Percentiles rank a stretch among this genome's conserved stretches.
Conservation (phyloP, 2,329 filamentous ascomycete genomes). For the Epichloe uncinata region DNA sequence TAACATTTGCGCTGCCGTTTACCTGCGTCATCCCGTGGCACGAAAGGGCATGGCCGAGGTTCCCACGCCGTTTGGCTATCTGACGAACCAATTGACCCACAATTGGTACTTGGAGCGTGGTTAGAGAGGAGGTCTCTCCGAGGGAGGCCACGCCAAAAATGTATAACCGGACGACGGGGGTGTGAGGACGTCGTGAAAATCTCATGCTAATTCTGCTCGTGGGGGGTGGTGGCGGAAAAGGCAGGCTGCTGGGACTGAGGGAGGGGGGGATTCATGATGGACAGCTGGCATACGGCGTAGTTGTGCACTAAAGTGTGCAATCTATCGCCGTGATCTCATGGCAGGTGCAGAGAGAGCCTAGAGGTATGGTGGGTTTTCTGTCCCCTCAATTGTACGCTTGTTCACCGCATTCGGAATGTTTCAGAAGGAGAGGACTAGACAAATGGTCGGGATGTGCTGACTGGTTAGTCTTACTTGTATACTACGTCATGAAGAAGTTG, state of each 20-base stretch:
- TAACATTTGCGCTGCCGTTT: slow-evolving; percentile 90
- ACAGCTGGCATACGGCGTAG: background rate
- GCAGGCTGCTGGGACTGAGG: background rate
- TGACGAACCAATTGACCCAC: slow-evolving; percentile 69
- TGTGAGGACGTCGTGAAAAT: background rate
- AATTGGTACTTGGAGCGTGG: slow-evolving; percentile 87
- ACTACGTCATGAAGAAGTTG: background rate
- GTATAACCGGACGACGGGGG: background rate
- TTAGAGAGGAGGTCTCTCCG: slow-evolving; percentile 26
- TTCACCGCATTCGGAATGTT: background rate
- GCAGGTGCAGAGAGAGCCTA: background rate
- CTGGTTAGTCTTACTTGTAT: background rate
- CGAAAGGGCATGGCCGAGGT: slow-evolving; percentile 68
- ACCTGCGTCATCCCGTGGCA: slow-evolving; percentile 86
- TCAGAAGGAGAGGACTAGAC: background rate
- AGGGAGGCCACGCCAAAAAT: too few species aligned
- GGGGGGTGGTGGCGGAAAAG: background rate
- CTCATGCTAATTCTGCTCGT: background rate
- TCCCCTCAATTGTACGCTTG: background rate
- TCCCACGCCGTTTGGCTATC: slow-evolving; percentile 63
- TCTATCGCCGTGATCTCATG: background rate
- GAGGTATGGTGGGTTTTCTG: background rate
- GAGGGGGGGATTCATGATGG: background rate
- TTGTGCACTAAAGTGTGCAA: background rate
- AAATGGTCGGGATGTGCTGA: background rate